Base-by-base conservation (phyloP, 1,284 basidiomycete species). In the Tilletiopsis washingtonensis region DNA sequence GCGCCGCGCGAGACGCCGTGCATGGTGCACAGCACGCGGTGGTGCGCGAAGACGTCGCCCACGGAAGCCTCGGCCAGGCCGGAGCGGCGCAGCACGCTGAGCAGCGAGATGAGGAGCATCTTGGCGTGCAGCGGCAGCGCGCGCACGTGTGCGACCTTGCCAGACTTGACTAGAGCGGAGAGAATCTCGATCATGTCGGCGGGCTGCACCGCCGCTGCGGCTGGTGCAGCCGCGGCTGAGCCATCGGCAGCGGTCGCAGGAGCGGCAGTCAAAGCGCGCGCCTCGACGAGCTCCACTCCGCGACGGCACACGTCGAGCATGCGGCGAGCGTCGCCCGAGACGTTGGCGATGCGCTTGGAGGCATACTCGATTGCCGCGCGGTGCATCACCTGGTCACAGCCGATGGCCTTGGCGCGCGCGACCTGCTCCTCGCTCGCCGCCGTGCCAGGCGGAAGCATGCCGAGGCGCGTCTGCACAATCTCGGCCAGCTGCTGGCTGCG, bases 321-420 rank as follows among this genome's bases (percentile, higher is more conserved):
- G 27, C 91, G 80, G 40, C 94, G 78, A 1, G 94, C 94, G 73
- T 98, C 94, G 17, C 94, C 94, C 52, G 88, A 91, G 53, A 96
- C 88, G 23, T 85, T 84, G 15, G 89, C 85, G 47, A 97, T 88
- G 65, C 86, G 89, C 77, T 88, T 89, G 0, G 91, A 84, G 1
- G 90, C 89, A 55, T 93, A 83, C 67, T 83, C 85, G 60, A 98
- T 81, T 0, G 87, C 91, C 64, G 91, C 88, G 7, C 74, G 65
- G 38, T 74, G 67, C 37, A 82, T 75, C 0, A 82, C 75, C 9
- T 79, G 77, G 6, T 44, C 48, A 40, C 91, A 81, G 9, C 87
- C 83, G 54, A 62, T 29, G 61, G 66, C 19, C 3, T 24, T 15
- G 21, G 15, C 45, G 21, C 24, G 20, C 21, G 27, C 41, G 24